These are phyloP conservation scores for Gnomoniopsis sp. DNA, from an alignment of 2,329 filamentous ascomycete species.

Conservation along the genomic window DNA sequence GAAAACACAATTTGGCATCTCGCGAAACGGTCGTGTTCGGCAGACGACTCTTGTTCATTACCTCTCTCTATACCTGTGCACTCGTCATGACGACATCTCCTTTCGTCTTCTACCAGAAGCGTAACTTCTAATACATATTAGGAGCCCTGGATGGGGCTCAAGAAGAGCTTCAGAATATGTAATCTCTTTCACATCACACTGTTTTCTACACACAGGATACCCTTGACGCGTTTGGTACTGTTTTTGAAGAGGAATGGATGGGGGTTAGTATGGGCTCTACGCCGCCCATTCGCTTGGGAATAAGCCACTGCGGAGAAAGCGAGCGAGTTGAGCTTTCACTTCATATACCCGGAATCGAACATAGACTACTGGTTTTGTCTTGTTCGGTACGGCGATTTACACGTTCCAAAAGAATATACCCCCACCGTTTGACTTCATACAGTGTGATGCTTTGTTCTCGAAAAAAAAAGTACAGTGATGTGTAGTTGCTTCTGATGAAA, in stretches of 20 bases:
- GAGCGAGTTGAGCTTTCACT: neutral
- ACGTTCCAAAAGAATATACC: neutral
- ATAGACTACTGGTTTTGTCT: neutral
- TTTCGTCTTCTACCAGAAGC: neutral
- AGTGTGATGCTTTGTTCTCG: too few species aligned
- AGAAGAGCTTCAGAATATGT: neutral
- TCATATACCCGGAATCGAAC: neutral
- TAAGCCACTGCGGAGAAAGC: neutral
- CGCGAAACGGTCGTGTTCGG: slow-evolving; percentile 9
- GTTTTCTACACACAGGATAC: slow-evolving; percentile 15
- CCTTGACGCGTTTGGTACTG: slow-evolving; percentile 18
- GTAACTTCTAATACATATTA: neutral
- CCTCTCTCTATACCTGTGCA: neutral
- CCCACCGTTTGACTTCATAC: neutral
- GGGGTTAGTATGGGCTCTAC: neutral
- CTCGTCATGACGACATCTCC: neutral
- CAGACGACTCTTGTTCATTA: neutral
- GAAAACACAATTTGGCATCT: slow-evolving; percentile 11
- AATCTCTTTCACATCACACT: slow-evolving; percentile 5
- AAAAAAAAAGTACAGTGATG: too few species aligned
- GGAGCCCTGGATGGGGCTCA: neutral
- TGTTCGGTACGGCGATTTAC: neutral
- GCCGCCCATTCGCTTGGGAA: neutral
- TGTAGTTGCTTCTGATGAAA: too few species aligned
- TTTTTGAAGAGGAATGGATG: neutral